Evolutionary conservation across 2,329 filamentous ascomycete genomes (phyloP).

Genomic region (Amauroascus verrucosus): DNA sequence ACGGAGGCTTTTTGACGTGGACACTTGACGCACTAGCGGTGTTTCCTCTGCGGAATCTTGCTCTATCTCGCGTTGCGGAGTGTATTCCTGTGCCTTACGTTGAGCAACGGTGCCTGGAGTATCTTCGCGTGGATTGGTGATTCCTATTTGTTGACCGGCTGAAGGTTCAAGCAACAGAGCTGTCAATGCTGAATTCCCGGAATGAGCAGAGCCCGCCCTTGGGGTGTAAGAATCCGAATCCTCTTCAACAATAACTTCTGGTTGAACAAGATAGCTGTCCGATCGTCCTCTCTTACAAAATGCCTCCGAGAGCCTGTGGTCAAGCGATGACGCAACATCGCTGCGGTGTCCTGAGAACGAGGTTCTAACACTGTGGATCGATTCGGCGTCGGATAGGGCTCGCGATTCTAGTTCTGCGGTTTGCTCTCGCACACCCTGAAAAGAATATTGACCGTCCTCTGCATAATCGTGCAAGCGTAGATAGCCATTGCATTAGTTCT

Average conservation of each 20-base stretch:
- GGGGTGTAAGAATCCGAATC: constrained; percentile 50
- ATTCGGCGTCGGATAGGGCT: constrained; percentile 52
- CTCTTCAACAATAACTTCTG: constrained; percentile 48
- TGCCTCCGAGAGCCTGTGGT: not conserved
- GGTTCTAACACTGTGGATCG: constrained; percentile 19
- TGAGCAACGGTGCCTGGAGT: no score
- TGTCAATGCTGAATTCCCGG: constrained; percentile 40
- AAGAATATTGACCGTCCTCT: constrained; percentile 64
- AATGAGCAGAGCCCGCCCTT: constrained; percentile 30
- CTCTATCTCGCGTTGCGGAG: not conserved
- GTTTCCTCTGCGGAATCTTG: not conserved
- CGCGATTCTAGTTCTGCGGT: constrained; percentile 80
- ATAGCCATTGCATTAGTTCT: constrained; percentile 1
- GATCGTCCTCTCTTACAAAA: constrained; percentile 21
- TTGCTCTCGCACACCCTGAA: constrained; percentile 68
- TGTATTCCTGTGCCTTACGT: no score
- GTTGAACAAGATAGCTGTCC: constrained; percentile 20
- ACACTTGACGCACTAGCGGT: constrained; percentile 3
- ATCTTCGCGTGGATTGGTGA: no score
- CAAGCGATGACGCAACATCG: constrained; percentile 21
- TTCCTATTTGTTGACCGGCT: not conserved
- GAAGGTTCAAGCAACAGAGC: constrained; percentile 35
- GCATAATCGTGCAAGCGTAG: no score
- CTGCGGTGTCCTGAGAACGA: constrained; percentile 21
- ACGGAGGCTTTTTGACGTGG: not conserved